Percentiles rank a stretch among this genome's conserved stretches.
Evolutionary conservation across 2,329 filamentous ascomycete genomes (phyloP).

Genomic region (Pseudogymnoascus sp.): DNA sequence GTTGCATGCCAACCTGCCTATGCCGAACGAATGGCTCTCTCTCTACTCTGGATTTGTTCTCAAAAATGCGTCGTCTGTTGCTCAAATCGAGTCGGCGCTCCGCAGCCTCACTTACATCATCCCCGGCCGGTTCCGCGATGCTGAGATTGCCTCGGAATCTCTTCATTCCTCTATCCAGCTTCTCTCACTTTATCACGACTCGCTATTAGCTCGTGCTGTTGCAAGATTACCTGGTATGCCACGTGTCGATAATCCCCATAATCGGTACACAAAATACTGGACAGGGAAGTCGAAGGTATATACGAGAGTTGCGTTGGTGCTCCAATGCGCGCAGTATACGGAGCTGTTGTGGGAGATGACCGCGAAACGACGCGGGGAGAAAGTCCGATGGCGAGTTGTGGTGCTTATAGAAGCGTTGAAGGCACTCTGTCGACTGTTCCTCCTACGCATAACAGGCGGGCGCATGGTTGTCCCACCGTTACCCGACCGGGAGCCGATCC

Average conservation of each 20-base stretch:
- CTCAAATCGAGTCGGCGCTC: constrained; percentile 88
- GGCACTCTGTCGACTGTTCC: constrained; percentile 70
- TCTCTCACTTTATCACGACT: constrained; percentile 87
- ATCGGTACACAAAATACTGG: constrained; percentile 62
- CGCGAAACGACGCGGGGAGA: constrained; percentile 74
- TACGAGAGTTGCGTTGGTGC: constrained; percentile 66
- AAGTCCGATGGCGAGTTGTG: constrained; percentile 80
- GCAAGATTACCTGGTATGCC: constrained; percentile 47
- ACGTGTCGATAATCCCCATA: constrained; percentile 45
- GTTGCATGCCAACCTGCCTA: constrained; percentile 41
- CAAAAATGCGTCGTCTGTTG: constrained; percentile 87
- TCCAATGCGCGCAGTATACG: constrained; percentile 90
- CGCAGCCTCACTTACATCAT: constrained; percentile 94
- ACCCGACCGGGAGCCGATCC: constrained; percentile 75
- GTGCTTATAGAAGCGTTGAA: constrained; percentile 80
- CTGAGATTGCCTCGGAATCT: constrained; percentile 89
- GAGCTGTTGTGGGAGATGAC: constrained; percentile 97
- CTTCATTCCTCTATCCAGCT: constrained; percentile 84
- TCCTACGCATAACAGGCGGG: constrained; percentile 75
- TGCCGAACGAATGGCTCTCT: constrained; percentile 58
- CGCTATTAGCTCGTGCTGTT: constrained; percentile 62
- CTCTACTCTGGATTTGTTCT: constrained; percentile 87
- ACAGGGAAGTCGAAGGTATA: constrained; percentile 60
- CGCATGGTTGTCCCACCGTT: constrained; percentile 77
- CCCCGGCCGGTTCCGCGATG: constrained; percentile 82